Evolutionary conservation across 768 basidiomycete genomes (phyloP).

Genomic region (Suillus cothurnatus): DNA sequence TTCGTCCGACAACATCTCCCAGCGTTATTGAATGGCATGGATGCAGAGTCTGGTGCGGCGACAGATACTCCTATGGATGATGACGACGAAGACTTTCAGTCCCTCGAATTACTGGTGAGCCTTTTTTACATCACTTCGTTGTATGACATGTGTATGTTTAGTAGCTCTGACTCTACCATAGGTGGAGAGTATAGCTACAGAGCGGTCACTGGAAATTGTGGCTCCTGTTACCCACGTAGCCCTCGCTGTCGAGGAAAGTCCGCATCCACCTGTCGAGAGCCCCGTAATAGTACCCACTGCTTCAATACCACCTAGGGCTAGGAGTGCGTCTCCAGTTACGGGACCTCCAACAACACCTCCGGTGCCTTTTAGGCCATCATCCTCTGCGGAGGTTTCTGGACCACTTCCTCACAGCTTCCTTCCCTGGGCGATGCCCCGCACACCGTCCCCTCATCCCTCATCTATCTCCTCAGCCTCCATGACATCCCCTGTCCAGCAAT

Average conservation of each 20-base stretch:
- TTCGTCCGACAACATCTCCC: slow-evolving; percentile 35
- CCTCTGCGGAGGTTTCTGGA: slow-evolving; percentile 14
- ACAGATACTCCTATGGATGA: slow-evolving; percentile 31
- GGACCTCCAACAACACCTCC: not conserved
- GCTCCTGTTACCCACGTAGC: not conserved
- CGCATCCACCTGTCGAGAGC: not conserved
- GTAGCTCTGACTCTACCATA: slow-evolving; percentile 35
- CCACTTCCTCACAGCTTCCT: slow-evolving; percentile 1
- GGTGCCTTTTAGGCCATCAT: slow-evolving; percentile 2
- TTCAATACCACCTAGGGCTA: slow-evolving; percentile 1
- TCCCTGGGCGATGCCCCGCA: slow-evolving; percentile 4
- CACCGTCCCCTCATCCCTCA: slow-evolving; percentile 3
- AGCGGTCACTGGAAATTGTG: not conserved
- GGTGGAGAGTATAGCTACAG: slow-evolving; percentile 7
- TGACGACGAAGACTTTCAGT: slow-evolving; percentile 18
- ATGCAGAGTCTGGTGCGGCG: not conserved
- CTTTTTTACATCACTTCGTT: slow-evolving; percentile 16
- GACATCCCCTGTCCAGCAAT: slow-evolving; percentile 9
- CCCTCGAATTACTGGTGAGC: slow-evolving; percentile 29
- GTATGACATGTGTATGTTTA: slow-evolving; percentile 22
- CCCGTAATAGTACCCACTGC: slow-evolving; percentile 11
- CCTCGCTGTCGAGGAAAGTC: not conserved
- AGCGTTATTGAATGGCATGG: slow-evolving; percentile 28
- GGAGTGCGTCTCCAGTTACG: slow-evolving; percentile 6
- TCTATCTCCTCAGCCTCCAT: slow-evolving; percentile 4